Percentiles rank a stretch among this genome's conserved stretches.
Evolutionary conservation across 345 rosid species (phyloP).

Genomic region (Camelina hispida): DNA sequence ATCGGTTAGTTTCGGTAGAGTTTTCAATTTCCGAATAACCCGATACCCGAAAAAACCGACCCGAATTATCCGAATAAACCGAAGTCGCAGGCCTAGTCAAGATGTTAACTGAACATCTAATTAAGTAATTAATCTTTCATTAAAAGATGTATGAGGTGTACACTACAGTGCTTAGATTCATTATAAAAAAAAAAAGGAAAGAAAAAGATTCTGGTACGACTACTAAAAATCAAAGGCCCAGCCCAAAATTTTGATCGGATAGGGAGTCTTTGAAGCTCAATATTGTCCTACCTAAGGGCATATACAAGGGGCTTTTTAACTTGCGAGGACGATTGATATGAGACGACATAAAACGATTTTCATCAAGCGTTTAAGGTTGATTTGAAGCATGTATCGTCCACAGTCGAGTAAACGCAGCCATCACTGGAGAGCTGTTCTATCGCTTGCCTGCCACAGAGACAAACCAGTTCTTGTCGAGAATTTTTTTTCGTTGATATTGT

Average conservation of each 20-base stretch:
- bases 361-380: conserved; percentile 66
- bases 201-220: background rate
- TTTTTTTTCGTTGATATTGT: background rate
- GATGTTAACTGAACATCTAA: background rate
- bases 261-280: conserved; percentile 14
- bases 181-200: background rate
- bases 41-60: too few relatives aligned
- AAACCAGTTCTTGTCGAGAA: conserved; percentile 22
- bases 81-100: background rate
- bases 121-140: background rate
- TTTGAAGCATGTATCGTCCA: conserved; percentile 70
- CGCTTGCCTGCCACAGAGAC: conserved; percentile 63
- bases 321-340: conserved; percentile 18
- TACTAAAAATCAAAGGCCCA: conserved; percentile 3
- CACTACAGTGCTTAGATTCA: background rate
- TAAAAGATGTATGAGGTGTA: background rate
- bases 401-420: conserved; percentile 68
- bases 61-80: too few relatives aligned
- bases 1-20: too few relatives aligned
- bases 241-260: background rate
- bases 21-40: too few relatives aligned
- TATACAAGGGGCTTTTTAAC: conserved; percentile 28
- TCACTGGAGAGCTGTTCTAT: conserved; percentile 59
- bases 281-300: conserved; percentile 14
- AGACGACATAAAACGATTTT: background rate